Base-by-base conservation (phyloP, 2,329 filamentous ascomycete genomes). In the Colletotrichum salicis region DNA sequence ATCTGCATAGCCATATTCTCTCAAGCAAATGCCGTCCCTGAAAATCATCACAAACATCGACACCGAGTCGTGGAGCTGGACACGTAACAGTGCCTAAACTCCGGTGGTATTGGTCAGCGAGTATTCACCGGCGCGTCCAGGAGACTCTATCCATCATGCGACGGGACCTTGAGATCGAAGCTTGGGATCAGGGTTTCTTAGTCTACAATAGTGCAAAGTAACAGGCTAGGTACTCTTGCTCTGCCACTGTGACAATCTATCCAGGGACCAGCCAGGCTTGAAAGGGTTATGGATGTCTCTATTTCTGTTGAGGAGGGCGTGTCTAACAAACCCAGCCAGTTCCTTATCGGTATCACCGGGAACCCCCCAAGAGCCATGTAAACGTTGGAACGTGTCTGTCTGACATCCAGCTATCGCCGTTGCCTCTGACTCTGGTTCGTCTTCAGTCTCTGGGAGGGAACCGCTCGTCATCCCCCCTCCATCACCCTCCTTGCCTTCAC, bases 361-460 rank as follows among this genome's bases (percentile, higher is more conserved):
- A n/a, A 59, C 11, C 33, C 33, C 33, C 33, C 22, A 4, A n/a
- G 41, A 5, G 11, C 8, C 41, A 37, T 35, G 41, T 13, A 24
- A 58, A 22, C 58, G 45, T 59, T 64, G 69, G 69, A 69, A 71
- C 59, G 65, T 64, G 54, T 41, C 33, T 69, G 65, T 69, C 69
- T 71, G 45, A 60, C 29, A 65, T 64, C 35, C 29, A 58, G 59
- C 63, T 52, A 57, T 48, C 22, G 62, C 35, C n/a, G 52, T 31
- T 24, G 24, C 31, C 52, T 57, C 13, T 55, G 61, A 5, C n/a
- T 37, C 27, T 33, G 59, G 22, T 48, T 33, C 12, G 56, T 35
- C 56, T 58, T 60, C 35, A 48, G 24, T 31, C 27, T 24, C n/a
- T 52, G 22, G 15, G 41, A 22, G 41, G 51, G 51, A 24, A 24